phyloP scores from a whole-genome alignment of 768 basidiomycete species.

The Lactifluus subvellereus region DNA sequence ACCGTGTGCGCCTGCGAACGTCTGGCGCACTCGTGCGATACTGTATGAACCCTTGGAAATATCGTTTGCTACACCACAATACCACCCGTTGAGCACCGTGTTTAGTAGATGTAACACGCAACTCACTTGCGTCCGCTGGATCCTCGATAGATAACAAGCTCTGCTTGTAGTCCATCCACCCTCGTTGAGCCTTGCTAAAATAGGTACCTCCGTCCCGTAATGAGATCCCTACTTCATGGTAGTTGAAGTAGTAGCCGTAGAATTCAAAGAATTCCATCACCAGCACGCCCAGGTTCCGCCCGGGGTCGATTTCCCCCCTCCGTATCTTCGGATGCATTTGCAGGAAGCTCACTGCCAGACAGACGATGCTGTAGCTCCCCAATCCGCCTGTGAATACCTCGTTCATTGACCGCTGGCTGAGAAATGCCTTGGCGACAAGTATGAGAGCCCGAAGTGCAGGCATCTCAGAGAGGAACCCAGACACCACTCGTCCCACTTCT shows the following conservation, averaged over 20 bases:
- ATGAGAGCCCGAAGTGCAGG: conserved; percentile 80
- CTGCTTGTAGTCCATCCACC: conserved; percentile 67
- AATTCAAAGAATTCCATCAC: conserved; percentile 97
- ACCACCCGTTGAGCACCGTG: neutral
- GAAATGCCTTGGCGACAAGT: conserved; percentile 84
- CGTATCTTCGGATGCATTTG: conserved; percentile 98
- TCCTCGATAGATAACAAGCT: conserved; percentile 84
- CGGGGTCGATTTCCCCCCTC: conserved; percentile 78
- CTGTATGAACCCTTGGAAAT: conserved; percentile 86
- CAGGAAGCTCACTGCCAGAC: conserved; percentile 86
- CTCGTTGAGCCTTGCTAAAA: conserved; percentile 72
- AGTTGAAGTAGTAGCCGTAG: conserved; percentile 90
- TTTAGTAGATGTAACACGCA: neutral
- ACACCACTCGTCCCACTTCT: conserved; percentile 70
- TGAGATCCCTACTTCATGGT: conserved; percentile 84
- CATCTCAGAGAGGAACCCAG: conserved; percentile 67
- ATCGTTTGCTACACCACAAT: conserved; percentile 65
- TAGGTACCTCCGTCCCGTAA: conserved; percentile 84
- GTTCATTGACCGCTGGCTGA: conserved; percentile 88
- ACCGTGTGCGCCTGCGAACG: conserved; percentile 74
- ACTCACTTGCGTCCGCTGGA: conserved; percentile 81
- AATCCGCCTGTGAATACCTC: conserved; percentile 97
- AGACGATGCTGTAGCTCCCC: conserved; percentile 92
- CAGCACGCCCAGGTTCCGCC: conserved; percentile 86
- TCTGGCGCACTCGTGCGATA: conserved; percentile 73